A percentile compares a stretch with the other conserved stretches of the same genome.
These are phyloP conservation scores for Thalia dealbata DNA, from an alignment of 176 grass and related monocot species.

Conservation along the genomic window DNA sequence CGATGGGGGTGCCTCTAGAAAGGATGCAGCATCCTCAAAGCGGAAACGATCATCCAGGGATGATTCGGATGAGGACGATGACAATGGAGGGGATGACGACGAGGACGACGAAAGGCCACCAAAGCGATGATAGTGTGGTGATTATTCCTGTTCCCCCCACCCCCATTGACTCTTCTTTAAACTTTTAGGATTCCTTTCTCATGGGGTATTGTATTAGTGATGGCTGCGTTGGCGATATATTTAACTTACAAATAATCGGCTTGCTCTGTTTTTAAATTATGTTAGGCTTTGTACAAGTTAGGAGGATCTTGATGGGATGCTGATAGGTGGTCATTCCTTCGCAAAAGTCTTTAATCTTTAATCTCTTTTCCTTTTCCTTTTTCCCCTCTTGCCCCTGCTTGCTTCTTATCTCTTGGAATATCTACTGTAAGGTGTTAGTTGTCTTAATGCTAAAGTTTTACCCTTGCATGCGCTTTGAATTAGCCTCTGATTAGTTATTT, in stretches of 20 bases:
- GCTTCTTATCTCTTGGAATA: neutral
- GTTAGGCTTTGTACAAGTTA: neutral
- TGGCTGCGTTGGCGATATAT: neutral
- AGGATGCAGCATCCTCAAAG: conserved; percentile 8
- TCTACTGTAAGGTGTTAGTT: neutral
- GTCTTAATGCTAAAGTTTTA: neutral
- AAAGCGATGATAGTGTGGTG: conserved; percentile 9
- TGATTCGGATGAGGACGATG: neutral
- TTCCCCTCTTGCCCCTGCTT: too few relatives aligned
- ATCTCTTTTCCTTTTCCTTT: neutral
- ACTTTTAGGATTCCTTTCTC: neutral
- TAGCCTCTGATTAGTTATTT: too few relatives aligned
- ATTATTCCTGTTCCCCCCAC: neutral
- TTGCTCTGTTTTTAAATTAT: neutral
- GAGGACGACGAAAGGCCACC: conserved; percentile 12
- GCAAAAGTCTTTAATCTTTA: neutral
- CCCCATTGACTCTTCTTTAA: neutral
- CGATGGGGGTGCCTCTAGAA: neutral
- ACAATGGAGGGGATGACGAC: neutral
- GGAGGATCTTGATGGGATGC: neutral
- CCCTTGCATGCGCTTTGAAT: too few relatives aligned
- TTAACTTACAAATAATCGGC: neutral
- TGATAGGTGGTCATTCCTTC: neutral
- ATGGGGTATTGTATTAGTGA: neutral
- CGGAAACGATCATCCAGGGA: conserved; percentile 8